phyloP scores from a whole-genome alignment of 2,329 filamentous ascomycete species.

The Pezicula neosporulosa region DNA sequence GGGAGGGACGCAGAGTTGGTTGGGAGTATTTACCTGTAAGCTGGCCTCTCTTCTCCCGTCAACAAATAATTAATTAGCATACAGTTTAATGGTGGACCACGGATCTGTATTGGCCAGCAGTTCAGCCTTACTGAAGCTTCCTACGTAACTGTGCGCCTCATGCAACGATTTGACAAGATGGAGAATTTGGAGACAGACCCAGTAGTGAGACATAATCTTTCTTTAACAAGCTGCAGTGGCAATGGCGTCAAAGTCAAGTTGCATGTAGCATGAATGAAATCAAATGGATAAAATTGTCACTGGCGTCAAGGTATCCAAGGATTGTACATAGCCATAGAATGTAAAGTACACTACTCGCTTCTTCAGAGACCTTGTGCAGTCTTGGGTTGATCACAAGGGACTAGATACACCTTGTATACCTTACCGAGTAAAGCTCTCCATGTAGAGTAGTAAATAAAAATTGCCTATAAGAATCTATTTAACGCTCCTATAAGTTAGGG shows the following conservation, averaged over 20 bases:
- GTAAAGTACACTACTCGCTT: too few species aligned
- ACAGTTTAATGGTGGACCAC: constrained; percentile 34
- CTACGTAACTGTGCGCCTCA: constrained; percentile 30
- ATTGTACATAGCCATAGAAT: constrained; percentile 1
- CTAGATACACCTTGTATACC: too few species aligned
- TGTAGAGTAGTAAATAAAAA: too few species aligned
- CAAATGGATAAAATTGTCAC: not conserved
- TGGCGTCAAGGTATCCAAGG: not conserved
- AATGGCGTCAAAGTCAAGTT: constrained; percentile 31
- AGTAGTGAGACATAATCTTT: constrained; percentile 23
- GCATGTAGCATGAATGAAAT: constrained; percentile 20
- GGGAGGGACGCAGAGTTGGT: constrained; percentile 38
- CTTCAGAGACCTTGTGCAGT: too few species aligned
- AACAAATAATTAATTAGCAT: constrained; percentile 1
- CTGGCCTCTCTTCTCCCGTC: not conserved
- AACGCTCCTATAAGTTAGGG: too few species aligned
- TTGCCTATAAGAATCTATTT: too few species aligned
- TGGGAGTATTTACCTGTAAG: constrained; percentile 34
- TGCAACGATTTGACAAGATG: constrained; percentile 31
- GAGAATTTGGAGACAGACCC: constrained; percentile 27
- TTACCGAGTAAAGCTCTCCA: too few species aligned
- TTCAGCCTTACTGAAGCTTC: constrained; percentile 33
- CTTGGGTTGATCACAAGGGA: too few species aligned
- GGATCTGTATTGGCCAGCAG: constrained; percentile 34
- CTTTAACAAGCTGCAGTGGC: constrained; percentile 24